A percentile compares a stretch with the other conserved stretches of the same genome.
Evolutionary conservation across 1,284 basidiomycete species (phyloP).

Genomic region (Apiotrichum gamsii): DNA sequence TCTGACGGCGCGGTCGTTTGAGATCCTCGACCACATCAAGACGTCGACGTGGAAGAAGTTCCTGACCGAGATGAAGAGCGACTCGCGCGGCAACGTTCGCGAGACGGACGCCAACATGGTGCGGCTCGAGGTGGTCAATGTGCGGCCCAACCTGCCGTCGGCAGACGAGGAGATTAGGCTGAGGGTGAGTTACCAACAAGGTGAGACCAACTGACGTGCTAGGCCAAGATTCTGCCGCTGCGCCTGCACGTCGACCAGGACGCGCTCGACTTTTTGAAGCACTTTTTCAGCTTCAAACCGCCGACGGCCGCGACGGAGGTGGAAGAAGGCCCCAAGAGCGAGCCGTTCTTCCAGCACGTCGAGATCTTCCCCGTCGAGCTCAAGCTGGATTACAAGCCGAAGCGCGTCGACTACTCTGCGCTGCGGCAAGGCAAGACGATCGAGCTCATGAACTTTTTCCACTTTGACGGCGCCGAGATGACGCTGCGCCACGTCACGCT

Average conservation of each 20-base stretch:
- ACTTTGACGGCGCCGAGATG: constrained; percentile 98
- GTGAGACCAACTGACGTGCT: not conserved
- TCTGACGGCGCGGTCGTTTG: constrained; percentile 62
- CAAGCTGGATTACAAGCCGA: constrained; percentile 97
- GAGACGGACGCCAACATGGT: constrained; percentile 91
- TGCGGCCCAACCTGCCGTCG: constrained; percentile 58
- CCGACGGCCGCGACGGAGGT: constrained; percentile 47
- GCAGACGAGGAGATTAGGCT: constrained; percentile 71
- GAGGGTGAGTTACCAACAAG: constrained; percentile 54
- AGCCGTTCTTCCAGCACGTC: constrained; percentile 48
- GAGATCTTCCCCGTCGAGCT: constrained; percentile 61
- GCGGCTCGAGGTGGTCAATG: constrained; percentile 68
- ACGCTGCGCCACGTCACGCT: constrained; percentile 87
- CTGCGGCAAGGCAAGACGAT: constrained; percentile 84
- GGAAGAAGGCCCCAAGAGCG: constrained; percentile 35
- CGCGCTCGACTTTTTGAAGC: constrained; percentile 94
- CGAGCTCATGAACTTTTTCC: constrained; percentile 99
- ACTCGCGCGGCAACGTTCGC: constrained; percentile 73
- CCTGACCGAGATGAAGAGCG: constrained; percentile 72
- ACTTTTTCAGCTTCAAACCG: constrained; percentile 85
- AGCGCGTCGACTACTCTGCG: constrained; percentile 91
- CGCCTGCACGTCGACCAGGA: constrained; percentile 96
- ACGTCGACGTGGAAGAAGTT: constrained; percentile 99
- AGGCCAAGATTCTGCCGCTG: constrained; percentile 84
- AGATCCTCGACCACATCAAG: constrained; percentile 95